Conservation (phyloP, 306 rosid genomes). For the Gastrolobium bilobum region DNA sequence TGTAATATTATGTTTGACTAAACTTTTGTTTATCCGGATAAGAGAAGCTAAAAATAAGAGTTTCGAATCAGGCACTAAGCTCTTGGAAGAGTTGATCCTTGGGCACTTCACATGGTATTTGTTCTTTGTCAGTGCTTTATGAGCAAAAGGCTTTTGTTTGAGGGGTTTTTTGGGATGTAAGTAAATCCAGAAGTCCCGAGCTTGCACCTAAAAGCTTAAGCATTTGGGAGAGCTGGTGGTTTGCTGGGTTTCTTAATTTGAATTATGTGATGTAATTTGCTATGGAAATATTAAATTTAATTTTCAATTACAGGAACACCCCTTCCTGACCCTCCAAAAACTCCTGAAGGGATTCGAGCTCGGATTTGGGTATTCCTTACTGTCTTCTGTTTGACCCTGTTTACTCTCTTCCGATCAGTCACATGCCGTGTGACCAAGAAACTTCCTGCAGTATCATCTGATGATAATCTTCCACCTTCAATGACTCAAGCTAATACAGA, state of each 20-base stretch:
- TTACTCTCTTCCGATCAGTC: constrained; percentile 60
- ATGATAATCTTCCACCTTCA: constrained; percentile 56
- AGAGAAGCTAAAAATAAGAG: no score
- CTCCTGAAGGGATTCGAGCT: constrained; percentile 63
- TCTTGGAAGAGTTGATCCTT: constrained; percentile 23
- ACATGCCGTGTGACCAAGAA: constrained; percentile 62
- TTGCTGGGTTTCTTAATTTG: constrained; percentile 34
- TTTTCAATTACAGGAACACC: constrained; percentile 67
- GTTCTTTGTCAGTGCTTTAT: constrained; percentile 33
- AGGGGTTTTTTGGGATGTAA: constrained; percentile 16
- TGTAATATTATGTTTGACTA: no score
- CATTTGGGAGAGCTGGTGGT: constrained; percentile 30
- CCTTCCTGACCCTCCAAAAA: constrained; percentile 48
- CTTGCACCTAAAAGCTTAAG: constrained; percentile 17
- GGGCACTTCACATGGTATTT: neutral
- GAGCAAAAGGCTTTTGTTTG: constrained; percentile 7
- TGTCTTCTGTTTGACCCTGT: constrained; percentile 71
- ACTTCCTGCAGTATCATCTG: constrained; percentile 54
- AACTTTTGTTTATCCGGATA: no score
- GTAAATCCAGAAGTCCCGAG: neutral
- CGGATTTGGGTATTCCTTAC: constrained; percentile 66
- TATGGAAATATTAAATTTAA: constrained; percentile 10
- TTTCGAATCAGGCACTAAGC: no score
- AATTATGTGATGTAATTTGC: constrained; percentile 27
- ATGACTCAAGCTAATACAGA: constrained; percentile 53